Base-by-base conservation (phyloP, 768 basidiomycete species). In the Pleurotus pulmonarius region DNA sequence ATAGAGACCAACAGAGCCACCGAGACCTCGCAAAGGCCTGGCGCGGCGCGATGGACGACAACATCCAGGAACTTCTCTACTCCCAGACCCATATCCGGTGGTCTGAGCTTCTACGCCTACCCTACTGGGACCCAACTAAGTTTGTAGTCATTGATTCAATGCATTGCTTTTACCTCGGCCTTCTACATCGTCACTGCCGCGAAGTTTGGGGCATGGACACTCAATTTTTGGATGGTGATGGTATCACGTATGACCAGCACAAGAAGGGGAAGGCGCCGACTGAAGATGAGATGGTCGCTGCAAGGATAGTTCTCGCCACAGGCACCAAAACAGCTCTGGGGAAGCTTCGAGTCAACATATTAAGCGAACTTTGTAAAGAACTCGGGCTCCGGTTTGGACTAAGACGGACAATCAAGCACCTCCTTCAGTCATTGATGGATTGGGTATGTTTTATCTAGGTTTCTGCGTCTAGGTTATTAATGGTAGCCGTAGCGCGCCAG, bases 81-180 rank as follows among this genome's bases (percentile, higher is more conserved):
- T 29, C 29, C 29, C 29, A 29, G 29, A 2, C 15, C 49, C 13
- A 25, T 25, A 45, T 74, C 1, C 53, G 66, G 0, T 76, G 63
- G 61, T 67, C 68, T 0, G 62, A 66, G 15, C 56, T 74, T 0
- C 59, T 69, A 11, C 41, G 58, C 2, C 62, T 77, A 4, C 68
- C 71, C 0, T 75, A 75, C 60, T 75, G 68, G 64, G 60, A 73
- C 37, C 67, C 66, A 6, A 64, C 63, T 1, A 38, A 22, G 1
- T 69, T 64, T 29, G 40, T 65, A 0, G 63, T 70, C 0, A 60
- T 73, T 13, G 73, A 77, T 41, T 56, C 65, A 1, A 76, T 77
- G 73, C 75, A 76, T 39, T 64, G 65, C 16, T 58, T 75, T 2
- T 66, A 67, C 47, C 64, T 75, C 15, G 64, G 64, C 12, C 43